Base-by-base conservation (phyloP, 2,329 filamentous ascomycete genomes). In the Phialemonium atrogriseum region DNA sequence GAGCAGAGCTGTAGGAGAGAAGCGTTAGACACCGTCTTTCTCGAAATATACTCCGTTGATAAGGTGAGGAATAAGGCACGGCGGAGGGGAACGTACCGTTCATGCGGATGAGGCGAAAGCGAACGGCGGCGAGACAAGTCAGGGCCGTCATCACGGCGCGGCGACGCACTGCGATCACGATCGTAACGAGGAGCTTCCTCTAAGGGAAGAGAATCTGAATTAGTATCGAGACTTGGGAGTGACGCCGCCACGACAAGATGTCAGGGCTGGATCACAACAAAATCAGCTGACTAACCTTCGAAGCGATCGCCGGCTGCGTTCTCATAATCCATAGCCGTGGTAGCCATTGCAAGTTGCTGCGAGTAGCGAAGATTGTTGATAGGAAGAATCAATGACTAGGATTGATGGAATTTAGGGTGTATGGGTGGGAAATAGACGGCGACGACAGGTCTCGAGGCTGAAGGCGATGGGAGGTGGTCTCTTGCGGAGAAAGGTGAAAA, bases 281-380 rank as follows among this genome's bases (percentile, higher is more conserved):
- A n/a, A n/a, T n/a, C n/a, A n/a, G n/a, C n/a, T n/a, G 25, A 49
- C 65, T 47, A 61, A 80, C 77, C 77, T 50, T 80, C 76, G 44
- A 77, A 80, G 40, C 71, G 74, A 56, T 78, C 72, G 50, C 73
- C 74, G 49, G 76, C 78, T 42, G 75, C 72, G 52, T 71, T 73
- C 56, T 81, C 77, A 56, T 81, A 81, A 52, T 81, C 77, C 77
- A 81, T 81, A 44, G 74, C 70, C 24, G 72, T 75, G 42, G 74
- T 77, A 35, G 73, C 73, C 73, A 77, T 77, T 24, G n/a, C n/a
- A 37, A 32, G 31, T 27, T 39, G 27, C 20, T 35, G 28, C 16
- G 32, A 35, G 24, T 36, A 30, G 33, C 34, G 28, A 35, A 26
- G 24, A 33, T 36, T 36, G 24, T n/a, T 17, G 31, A 26, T n/a